Evolutionary conservation across 73 alveolate genomes (phyloP), one percentile per base, ranked within the genome.

Genomic region (Paramecium sonneborni): DNA sequence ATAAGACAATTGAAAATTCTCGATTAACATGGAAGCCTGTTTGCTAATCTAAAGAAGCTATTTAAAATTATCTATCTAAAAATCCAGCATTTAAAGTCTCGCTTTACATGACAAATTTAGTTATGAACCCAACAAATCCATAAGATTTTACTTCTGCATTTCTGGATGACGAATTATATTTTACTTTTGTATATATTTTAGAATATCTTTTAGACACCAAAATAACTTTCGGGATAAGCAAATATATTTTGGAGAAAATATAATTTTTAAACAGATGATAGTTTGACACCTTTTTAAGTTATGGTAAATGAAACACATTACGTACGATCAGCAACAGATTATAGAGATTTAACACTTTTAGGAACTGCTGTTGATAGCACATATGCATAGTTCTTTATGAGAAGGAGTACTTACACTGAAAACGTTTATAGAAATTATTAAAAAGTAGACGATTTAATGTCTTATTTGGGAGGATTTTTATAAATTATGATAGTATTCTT

Each of bases 171-270:
- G 87, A 74, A 39, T 67, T 74, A 7, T 74, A 74, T 20, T 74
- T 74, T 39, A 74, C 87, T 15, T 74, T 74, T 37, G 87, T 74
- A 74, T n/a, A n/a, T n/a, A n/a, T n/a, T n/a, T n/a, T n/a, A n/a
- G n/a, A n/a, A n/a, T n/a, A n/a, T n/a, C n/a, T n/a, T n/a, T n/a
- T 74, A 74, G 87, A 74, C 56, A 21, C 87, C 87, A 1, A 37
- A 34, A 2, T 10, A n/a, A 11, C 44, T 74, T 12, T 74, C 10
- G 10, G 32, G 87, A 28, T 15, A 23, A 28, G 56, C 41, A 6
- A 74, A 74, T 18, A 74, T 74, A 15, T 74, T 74, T 39, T 74
- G 56, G 58, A 74, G 87, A 74, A 37, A 74, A 15, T 74, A 35
- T 34, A 39, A 74, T 18, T 37, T 74, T n/a, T 4, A 74, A 21